Percentiles rank a stretch among this genome's conserved stretches.
These are phyloP conservation scores for Penicillium sp. DNA, from an alignment of 2,329 filamentous ascomycete species.

Conservation along the genomic window DNA sequence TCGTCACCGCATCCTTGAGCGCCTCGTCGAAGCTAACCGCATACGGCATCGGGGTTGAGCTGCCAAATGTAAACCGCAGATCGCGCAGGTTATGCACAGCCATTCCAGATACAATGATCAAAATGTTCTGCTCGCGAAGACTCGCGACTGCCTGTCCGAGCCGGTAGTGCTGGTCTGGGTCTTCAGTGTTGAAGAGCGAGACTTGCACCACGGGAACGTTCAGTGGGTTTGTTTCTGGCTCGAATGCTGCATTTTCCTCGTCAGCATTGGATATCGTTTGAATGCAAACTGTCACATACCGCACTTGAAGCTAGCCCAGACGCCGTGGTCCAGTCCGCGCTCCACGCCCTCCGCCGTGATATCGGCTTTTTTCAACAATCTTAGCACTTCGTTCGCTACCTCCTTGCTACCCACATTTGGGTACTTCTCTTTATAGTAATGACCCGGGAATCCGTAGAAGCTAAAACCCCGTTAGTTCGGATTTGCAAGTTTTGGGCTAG, in stretches of 20 bases:
- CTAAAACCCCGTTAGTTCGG: constrained; percentile 25
- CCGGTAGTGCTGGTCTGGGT: constrained; percentile 57
- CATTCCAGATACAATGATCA: constrained; percentile 66
- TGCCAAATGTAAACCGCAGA: constrained; percentile 40
- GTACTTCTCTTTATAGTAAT: constrained; percentile 61
- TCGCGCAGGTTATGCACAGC: constrained; percentile 63
- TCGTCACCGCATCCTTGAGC: constrained; percentile 55
- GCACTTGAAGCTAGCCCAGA: constrained; percentile 60
- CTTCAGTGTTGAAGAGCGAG: constrained; percentile 57
- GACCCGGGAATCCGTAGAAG: constrained; percentile 62
- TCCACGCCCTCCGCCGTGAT: constrained; percentile 53
- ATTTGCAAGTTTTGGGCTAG: no score
- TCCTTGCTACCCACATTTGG: constrained; percentile 55
- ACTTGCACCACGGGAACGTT: constrained; percentile 63
- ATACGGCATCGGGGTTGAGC: constrained; percentile 47
- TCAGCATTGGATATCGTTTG: neutral
- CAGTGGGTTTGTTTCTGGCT: constrained; percentile 53
- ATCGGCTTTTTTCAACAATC: constrained; percentile 47
- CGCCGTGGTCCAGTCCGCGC: constrained; percentile 64
- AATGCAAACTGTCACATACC: constrained; percentile 28
- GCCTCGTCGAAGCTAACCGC: constrained; percentile 58
- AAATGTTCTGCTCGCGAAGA: constrained; percentile 59
- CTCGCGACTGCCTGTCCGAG: constrained; percentile 58
- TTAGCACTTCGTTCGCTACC: constrained; percentile 52
- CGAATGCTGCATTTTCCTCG: constrained; percentile 44